Percentiles rank a stretch among this genome's conserved stretches.
Evolutionary conservation across 1,139 yeast genomes (phyloP).

Genomic region (Taphrina pruni): DNA sequence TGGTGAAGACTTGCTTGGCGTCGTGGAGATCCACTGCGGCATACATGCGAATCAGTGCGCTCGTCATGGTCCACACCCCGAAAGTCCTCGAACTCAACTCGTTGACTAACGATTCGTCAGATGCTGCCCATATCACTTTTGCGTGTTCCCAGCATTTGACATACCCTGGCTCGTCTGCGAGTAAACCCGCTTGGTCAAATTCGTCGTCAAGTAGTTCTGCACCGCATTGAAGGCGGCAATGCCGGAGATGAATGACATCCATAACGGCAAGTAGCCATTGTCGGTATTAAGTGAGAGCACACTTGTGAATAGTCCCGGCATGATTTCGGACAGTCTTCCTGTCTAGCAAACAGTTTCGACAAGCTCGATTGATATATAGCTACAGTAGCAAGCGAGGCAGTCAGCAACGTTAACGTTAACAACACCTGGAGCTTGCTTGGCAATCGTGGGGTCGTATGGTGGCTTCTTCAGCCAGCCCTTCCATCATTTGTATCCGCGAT

Average conservation of each 20-base stretch:
- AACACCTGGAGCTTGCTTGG: not conserved
- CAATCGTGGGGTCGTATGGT: not conserved
- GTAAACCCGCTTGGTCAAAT: conserved; percentile 79
- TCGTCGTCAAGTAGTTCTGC: conserved; percentile 83
- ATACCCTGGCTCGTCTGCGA: conserved; percentile 63
- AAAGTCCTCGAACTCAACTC: conserved; percentile 88
- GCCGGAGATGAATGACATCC: conserved; percentile 73
- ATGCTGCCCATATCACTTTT: too few relatives aligned
- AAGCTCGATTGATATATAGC: too few relatives aligned
- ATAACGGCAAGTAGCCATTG: conserved; percentile 66
- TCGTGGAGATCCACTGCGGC: conserved; percentile 79
- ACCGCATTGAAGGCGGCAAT: conserved; percentile 88
- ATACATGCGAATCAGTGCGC: conserved; percentile 81
- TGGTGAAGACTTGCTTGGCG: conserved; percentile 55
- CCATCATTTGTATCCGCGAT: not conserved
- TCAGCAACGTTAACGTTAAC: too few relatives aligned
- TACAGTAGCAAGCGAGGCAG: too few relatives aligned
- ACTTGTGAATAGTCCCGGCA: conserved; percentile 13
- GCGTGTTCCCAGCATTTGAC: not conserved
- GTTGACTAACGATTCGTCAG: conserved; percentile 56
- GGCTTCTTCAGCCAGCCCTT: not conserved
- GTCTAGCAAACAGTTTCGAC: too few relatives aligned
- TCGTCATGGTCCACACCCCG: conserved; percentile 95
- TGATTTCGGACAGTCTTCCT: not conserved
- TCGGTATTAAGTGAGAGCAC: conserved; percentile 14